These are phyloP conservation scores for Exophiala mesophila DNA, from an alignment of 2,329 filamentous ascomycete species.

Conservation along the genomic window DNA sequence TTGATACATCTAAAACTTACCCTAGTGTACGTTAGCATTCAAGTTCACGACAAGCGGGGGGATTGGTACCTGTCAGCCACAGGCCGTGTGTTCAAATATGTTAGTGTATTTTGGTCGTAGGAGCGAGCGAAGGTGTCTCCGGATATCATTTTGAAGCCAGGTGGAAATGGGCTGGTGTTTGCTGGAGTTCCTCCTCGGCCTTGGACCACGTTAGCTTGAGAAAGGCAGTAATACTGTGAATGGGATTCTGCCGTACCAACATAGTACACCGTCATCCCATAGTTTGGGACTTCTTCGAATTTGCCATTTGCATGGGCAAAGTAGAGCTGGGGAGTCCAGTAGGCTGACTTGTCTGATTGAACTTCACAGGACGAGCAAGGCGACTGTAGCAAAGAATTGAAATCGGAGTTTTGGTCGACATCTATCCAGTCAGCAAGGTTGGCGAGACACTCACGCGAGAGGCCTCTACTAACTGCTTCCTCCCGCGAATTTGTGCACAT, in stretches of 20 bases:
- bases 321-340: conserved; percentile 78
- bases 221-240: conserved; percentile 30
- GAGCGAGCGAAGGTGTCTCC: conserved; percentile 61
- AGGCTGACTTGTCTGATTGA: conserved; percentile 76
- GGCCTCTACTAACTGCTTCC: conserved; percentile 60
- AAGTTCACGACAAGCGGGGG: conserved; percentile 57
- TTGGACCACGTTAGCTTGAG: conserved; percentile 29
- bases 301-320: conserved; percentile 65
- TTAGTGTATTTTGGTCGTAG: conserved; percentile 21
- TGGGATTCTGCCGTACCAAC: conserved; percentile 22
- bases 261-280: conserved; percentile 42
- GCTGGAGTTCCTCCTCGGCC: conserved; percentile 39
- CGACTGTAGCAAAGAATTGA: conserved; percentile 54
- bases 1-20: conserved; percentile 90
- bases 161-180: conserved; percentile 66
- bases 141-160: conserved; percentile 75
- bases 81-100: conserved; percentile 47
- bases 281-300: conserved; percentile 33
- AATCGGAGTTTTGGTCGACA: conserved; percentile 56
- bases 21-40: conserved; percentile 29
- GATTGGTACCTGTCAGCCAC: conserved; percentile 70
- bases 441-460: not conserved
- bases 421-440: conserved; percentile 43
- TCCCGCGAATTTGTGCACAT: conserved; percentile 72
- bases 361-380: conserved; percentile 83